Evolutionary conservation across 306 rosid genomes (phyloP).

Genomic region (Acmispon strigosus): DNA sequence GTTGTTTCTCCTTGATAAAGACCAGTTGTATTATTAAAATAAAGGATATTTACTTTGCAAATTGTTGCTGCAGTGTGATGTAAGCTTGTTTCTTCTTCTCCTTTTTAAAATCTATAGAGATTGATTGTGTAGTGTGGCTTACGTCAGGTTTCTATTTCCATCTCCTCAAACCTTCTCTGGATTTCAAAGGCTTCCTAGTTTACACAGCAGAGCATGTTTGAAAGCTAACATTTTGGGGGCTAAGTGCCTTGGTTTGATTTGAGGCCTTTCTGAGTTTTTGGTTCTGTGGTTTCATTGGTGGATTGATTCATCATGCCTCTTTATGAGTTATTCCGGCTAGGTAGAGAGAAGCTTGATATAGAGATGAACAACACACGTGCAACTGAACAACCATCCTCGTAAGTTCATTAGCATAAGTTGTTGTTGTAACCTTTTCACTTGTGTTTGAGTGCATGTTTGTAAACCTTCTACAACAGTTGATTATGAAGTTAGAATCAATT

Average conservation of each 20-base stretch:
- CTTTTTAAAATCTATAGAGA: conserved; percentile 27
- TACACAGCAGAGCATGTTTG: conserved; percentile 15
- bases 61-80: conserved; percentile 14
- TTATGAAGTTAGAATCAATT: too few relatives aligned
- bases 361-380: conserved; percentile 34
- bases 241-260: conserved; percentile 29
- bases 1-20: conserved; percentile 40
- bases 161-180: too few relatives aligned
- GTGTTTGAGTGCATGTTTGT: not conserved
- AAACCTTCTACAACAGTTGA: too few relatives aligned
- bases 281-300: conserved; percentile 17
- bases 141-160: conserved; percentile 33
- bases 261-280: conserved; percentile 27
- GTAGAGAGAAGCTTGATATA: conserved; percentile 49
- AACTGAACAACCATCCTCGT: conserved; percentile 51
- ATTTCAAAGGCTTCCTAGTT: conserved; percentile 23
- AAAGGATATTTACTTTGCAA: conserved; percentile 28
- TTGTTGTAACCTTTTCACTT: not conserved
- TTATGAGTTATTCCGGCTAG: conserved; percentile 68
- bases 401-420: conserved; percentile 30
- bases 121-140: conserved; percentile 35
- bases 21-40: conserved; percentile 37
- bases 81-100: conserved; percentile 15
- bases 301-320: conserved; percentile 60
- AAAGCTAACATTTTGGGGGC: conserved; percentile 28